phyloP scores from a whole-genome alignment of 768 basidiomycete species.

The Pleurotus cornucopiae region DNA sequence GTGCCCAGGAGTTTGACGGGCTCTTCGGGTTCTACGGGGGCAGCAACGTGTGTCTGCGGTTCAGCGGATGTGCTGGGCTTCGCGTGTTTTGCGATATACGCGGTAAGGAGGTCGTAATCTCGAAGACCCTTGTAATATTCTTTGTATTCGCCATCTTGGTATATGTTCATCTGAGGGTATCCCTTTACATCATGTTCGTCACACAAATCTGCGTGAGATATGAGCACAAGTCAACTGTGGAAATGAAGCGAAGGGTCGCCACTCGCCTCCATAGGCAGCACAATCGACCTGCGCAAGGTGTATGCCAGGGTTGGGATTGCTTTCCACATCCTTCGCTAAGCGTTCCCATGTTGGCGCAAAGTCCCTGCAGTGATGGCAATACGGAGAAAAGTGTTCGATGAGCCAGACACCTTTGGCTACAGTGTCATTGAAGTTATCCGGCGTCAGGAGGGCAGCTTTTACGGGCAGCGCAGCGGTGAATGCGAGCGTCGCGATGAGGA shows the following conservation, averaged over 20 bases:
- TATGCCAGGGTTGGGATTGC: conserved; percentile 42
- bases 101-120: conserved; percentile 47
- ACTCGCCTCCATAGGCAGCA: conserved; percentile 69
- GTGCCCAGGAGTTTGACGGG: not conserved
- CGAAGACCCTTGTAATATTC: conserved; percentile 54
- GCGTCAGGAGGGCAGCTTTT: conserved; percentile 40
- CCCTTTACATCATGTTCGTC: conserved; percentile 58
- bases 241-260: not conserved
- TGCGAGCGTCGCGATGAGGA: conserved; percentile 25
- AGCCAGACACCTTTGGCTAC: conserved; percentile 64
- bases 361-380: conserved; percentile 70
- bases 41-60: conserved; percentile 9
- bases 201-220: conserved; percentile 65
- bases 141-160: conserved; percentile 57
- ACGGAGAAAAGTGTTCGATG: conserved; percentile 85
- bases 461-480: conserved; percentile 31
- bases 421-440: conserved; percentile 53
- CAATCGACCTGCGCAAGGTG: conserved; percentile 83
- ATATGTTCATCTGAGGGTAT: conserved; percentile 78
- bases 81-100: conserved; percentile 48
- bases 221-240: not conserved
- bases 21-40: conserved; percentile 15
- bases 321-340: conserved; percentile 50
- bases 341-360: conserved; percentile 85
- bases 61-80: conserved; percentile 12